Percentiles rank a stretch among this genome's conserved stretches.
These are phyloP conservation scores for Achlya hypogyna DNA, from an alignment of 352 stramenopile genomes.

Conservation along the genomic window DNA sequence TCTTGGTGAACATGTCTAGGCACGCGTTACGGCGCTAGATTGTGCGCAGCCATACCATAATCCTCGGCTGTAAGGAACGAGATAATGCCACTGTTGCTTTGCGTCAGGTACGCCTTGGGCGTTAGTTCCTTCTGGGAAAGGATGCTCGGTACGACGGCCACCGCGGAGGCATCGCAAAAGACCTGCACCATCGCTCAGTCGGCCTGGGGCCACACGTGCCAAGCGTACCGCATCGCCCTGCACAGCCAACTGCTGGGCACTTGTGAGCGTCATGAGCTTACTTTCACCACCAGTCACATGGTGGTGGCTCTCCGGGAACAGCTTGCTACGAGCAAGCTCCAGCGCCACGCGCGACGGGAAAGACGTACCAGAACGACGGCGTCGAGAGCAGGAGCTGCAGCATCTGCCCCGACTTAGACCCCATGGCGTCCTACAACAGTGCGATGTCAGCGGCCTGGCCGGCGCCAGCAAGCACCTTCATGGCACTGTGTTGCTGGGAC, in stretches of 20 bases:
- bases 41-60: background rate
- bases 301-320: conserved; percentile 39
- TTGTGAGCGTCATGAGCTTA: background rate
- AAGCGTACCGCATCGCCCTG: background rate
- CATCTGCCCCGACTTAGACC: conserved; percentile 77
- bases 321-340: background rate
- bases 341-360: background rate
- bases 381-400: conserved; percentile 70
- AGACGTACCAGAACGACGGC: conserved; percentile 63
- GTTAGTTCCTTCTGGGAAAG: conserved; percentile 28
- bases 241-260: background rate
- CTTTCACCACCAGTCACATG: conserved; percentile 1
- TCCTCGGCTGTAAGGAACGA: conserved; percentile 32
- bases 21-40: conserved; percentile 38
- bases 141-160: background rate
- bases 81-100: conserved; percentile 67
- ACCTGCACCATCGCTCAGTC: conserved; percentile 24
- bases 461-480: conserved; percentile 37
- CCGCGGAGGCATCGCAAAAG: background rate
- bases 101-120: conserved; percentile 48
- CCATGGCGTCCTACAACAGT: conserved; percentile 48
- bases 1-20: conserved; percentile 60
- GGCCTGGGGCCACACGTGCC: background rate
- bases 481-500: conserved; percentile 67
- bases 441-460: too few species aligned